Conservation (phyloP, 129 eudicot genomes). For the Flaveria trinervia region DNA sequence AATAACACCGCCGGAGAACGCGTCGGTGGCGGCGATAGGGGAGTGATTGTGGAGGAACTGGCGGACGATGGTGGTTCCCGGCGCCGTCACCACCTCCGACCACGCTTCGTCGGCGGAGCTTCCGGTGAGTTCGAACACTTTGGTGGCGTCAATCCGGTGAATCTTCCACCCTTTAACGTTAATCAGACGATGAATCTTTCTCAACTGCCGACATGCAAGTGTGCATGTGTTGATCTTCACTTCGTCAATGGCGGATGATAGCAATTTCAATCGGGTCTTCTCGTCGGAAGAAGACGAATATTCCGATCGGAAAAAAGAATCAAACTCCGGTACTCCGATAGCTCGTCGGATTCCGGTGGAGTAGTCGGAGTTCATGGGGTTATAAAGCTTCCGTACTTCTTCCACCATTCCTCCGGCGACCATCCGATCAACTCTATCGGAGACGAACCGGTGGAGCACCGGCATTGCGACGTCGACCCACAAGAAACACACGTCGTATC, state of each 20-base stretch:
- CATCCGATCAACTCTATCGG: slow-evolving; percentile 71
- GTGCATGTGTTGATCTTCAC: slow-evolving; percentile 62
- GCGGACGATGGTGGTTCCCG: slow-evolving; percentile 36
- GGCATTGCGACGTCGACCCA: slow-evolving; percentile 87
- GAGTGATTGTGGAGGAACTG: slow-evolving; percentile 39
- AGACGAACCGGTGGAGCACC: slow-evolving; percentile 50
- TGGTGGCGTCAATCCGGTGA: slow-evolving; percentile 77
- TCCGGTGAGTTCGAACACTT: slow-evolving; percentile 45
- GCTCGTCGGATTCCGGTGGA: slow-evolving; percentile 68
- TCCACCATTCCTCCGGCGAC: slow-evolving; percentile 70
- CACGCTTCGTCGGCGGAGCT: slow-evolving; percentile 50
- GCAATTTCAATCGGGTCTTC: slow-evolving; percentile 36
- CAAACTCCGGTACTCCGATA: slow-evolving; percentile 80
- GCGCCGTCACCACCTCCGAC: slow-evolving; percentile 53
- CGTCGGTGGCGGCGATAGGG: not conserved
- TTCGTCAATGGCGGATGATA: slow-evolving; percentile 52
- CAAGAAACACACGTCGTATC: slow-evolving; percentile 72
- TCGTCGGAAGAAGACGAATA: slow-evolving; percentile 23
- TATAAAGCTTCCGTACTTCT: slow-evolving; percentile 53
- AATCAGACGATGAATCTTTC: slow-evolving; percentile 59
- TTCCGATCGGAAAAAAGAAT: slow-evolving; percentile 54
- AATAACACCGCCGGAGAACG: not conserved
- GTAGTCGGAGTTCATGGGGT: slow-evolving; percentile 51
- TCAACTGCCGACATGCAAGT: slow-evolving; percentile 54
- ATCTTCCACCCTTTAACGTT: slow-evolving; percentile 60